Evolutionary conservation across 2,329 filamentous ascomycete species (phyloP), one percentile per base, ranked within the genome.

Genomic region (Colletotrichum tofieldiae): DNA sequence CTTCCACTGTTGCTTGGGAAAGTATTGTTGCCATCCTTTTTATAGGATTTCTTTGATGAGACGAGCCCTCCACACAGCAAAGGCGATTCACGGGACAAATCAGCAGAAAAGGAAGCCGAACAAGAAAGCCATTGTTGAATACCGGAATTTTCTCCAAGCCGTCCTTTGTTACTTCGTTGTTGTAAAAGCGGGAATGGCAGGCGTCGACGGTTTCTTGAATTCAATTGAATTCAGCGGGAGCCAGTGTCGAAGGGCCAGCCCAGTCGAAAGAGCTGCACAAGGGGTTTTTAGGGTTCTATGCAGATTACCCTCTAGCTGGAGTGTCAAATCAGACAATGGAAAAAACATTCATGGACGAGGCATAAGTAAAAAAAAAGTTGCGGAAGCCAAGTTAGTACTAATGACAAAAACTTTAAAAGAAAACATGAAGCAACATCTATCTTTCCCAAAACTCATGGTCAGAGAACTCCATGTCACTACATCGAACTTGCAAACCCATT

Each of bases 271-370:
- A n/a, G 32, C 3, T n/a, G 20, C 12, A n/a, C 4, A 3, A 32
- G n/a, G n/a, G 2, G 7, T n/a, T 16, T 20, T 35, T 12, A 8
- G 0, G 2, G 0, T n/a, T n/a, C 11, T 35, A 1, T 12, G 29
- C 29, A 32, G 29, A 32, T 32, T 32, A 32, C 18, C 9, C 29
- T 16, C 18, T 16, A 3, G 1, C 18, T 18, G 9, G 18, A 2
- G 8, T 1, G 8, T 20, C 26, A 35, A 5, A 3, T 14, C 3
- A 23, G 7, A 23, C 29, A n/a, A 12, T 35, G 18, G n/a, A 14
- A 16, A 29, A 37, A 14, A 14, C 18, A 18, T n/a, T 4, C 29
- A 14, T 37, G 3, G 11, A 29, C 23, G 26, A 51, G 12, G 7
- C 5, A 26, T 26, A 26, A 26, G 23, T 1, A 26, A 6, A 51